Evolutionary conservation across 768 basidiomycete genomes (phyloP).

Genomic region (Pulveroboletus frians): DNA sequence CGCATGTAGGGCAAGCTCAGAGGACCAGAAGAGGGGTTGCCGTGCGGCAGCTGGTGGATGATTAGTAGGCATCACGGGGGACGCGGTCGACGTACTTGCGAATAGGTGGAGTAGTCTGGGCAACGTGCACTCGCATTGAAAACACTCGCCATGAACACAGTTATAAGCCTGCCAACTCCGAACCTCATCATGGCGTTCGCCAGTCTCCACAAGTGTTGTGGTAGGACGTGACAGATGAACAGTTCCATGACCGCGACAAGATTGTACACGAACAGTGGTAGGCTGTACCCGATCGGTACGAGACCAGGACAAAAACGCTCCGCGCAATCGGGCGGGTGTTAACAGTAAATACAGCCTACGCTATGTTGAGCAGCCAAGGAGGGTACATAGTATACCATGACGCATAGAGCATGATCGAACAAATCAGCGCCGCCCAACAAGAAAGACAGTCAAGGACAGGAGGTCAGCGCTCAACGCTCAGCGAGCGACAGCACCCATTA

Average conservation of each 20-base stretch:
- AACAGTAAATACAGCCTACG: conserved; percentile 5
- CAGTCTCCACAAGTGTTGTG: conserved; percentile 8
- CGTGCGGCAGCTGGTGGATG: conserved; percentile 49
- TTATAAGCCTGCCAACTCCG: conserved; percentile 21
- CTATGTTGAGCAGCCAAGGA: conserved; percentile 7
- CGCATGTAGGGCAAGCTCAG: conserved; percentile 69
- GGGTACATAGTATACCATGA: background rate
- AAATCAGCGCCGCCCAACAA: conserved; percentile 6
- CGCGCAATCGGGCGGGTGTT: background rate
- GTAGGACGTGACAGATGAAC: background rate
- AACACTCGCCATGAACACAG: conserved; percentile 21
- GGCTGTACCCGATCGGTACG: background rate
- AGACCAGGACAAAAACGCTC: background rate
- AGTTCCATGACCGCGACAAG: background rate
- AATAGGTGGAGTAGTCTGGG: conserved; percentile 58
- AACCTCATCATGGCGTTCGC: conserved; percentile 11
- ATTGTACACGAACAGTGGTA: background rate
- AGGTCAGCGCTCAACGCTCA: background rate
- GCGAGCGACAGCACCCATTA: background rate
- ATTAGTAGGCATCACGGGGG: background rate
- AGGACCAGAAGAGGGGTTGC: conserved; percentile 53
- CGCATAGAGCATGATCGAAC: conserved; percentile 9
- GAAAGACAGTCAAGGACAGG: background rate
- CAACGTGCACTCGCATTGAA: conserved; percentile 36
- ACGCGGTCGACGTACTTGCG: conserved; percentile 38